Evolutionary conservation across 1,139 yeast species (phyloP), one percentile per base, ranked within the genome.

Genomic region (Tardiomyces digboiensis): DNA sequence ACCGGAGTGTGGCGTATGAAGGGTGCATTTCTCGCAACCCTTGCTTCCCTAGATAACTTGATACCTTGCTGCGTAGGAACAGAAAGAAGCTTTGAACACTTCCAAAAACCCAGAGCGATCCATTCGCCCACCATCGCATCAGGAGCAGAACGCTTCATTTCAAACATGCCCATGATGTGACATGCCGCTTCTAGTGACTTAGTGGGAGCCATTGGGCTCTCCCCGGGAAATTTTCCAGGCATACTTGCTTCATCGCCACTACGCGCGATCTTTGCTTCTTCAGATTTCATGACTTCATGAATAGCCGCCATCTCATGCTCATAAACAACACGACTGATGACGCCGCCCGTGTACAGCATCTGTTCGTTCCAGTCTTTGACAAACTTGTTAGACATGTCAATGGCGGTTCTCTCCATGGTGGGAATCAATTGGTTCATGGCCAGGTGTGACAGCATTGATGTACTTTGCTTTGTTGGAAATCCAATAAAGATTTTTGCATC

Each of bases 361-460:
- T 67, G 65, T 37, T 57, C 52, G 48, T 67, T 67, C 72, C 72
- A 67, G 44, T 64, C 67, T 45, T 63, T 66, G 19, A 67, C 71
- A 44, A 58, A 60, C 8, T 61, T 55, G 44, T 67, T 67, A 1
- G 71, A 65, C 62, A 68, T 64, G 50, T 67, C 72, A 2, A 67
- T 61, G 2, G 69, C 69, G 1, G 72, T 67, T 5, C 72, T 58
- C 46, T 67, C 72, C 68, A 67, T 67, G 1, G 72, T 68, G 1
- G 72, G 72, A 19, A 67, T 65, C 2, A 66, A 51, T 47, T 66
- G 70, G 40, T 64, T 65, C 42, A 68, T 52, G 2, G 68, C 66
- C 4, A 67, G 47, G 46, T 67, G 72, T 1, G 67, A 62, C 40
- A 58, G 55, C 42, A 67, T 45, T 1, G 66, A 64, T 0, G 72